These are phyloP conservation scores for Leptomonas seymouri DNA, from an alignment of 208 protist species.

Conservation along the genomic window DNA sequence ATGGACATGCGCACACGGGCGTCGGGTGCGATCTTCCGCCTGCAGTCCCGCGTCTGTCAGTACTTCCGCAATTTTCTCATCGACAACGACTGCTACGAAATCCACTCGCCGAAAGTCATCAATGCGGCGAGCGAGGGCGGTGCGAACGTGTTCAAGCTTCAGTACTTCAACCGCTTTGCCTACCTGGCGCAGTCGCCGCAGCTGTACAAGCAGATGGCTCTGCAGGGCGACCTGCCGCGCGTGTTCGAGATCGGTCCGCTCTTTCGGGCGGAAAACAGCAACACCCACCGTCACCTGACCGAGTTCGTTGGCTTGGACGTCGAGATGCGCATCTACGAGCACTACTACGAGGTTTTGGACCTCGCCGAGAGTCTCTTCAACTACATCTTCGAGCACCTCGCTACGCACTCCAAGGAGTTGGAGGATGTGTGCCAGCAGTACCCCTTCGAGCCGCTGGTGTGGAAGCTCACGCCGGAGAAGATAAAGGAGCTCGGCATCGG, in stretches of 20 bases:
- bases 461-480: conserved; percentile 76
- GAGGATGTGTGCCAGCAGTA: conserved; percentile 91
- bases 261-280: conserved; percentile 99
- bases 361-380: conserved; percentile 96
- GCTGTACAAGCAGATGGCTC: conserved; percentile 99
- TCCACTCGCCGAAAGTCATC: conserved; percentile 99
- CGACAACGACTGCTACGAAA: conserved; percentile 96
- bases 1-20: conserved; percentile 98
- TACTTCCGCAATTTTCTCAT: conserved; percentile 97
- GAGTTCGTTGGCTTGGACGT: conserved; percentile 99
- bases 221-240: conserved; percentile 95
- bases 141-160: conserved; percentile 94
- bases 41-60: conserved; percentile 94
- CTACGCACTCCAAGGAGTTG: conserved; percentile 80
- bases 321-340: conserved; percentile 99
- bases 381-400: conserved; percentile 96
- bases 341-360: conserved; percentile 99
- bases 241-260: conserved; percentile 97
- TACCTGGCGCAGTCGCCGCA: conserved; percentile 99
- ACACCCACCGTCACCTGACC: conserved; percentile 99
- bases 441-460: conserved; percentile 93
- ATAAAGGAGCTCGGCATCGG: conserved; percentile 88
- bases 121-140: conserved; percentile 96
- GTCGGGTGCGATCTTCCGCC: conserved; percentile 96
- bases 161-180: conserved; percentile 93